Evolutionary conservation across 2,329 filamentous ascomycete genomes (phyloP).

Genomic region (Plenodomus biglobosus): DNA sequence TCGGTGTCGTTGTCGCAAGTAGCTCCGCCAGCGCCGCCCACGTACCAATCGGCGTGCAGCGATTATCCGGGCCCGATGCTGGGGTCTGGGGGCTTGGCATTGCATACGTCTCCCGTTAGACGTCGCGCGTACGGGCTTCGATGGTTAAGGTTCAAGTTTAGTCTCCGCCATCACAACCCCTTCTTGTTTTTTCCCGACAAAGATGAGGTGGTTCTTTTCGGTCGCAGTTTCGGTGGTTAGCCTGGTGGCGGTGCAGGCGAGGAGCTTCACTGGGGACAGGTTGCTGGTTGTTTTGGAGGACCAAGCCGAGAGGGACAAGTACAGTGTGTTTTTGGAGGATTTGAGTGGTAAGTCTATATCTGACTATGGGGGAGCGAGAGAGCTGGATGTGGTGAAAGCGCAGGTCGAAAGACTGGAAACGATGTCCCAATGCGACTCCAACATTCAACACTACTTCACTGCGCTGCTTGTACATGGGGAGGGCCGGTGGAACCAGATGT

Average conservation of each 20-base stretch:
- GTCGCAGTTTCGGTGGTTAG: conserved; percentile 66
- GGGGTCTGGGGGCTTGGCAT: conserved; percentile 31
- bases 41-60: conserved; percentile 19
- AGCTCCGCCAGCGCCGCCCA: not conserved
- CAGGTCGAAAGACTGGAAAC: no score
- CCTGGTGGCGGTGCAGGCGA: conserved; percentile 67
- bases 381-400: no score
- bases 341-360: conserved; percentile 60
- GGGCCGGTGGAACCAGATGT: not conserved
- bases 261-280: conserved; percentile 76
- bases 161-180: not conserved
- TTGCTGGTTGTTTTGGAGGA: conserved; percentile 87
- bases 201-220: conserved; percentile 76
- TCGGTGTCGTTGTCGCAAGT: not conserved
- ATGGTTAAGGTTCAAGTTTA: conserved; percentile 15
- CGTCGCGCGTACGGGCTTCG: conserved; percentile 1
- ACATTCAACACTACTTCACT: no score
- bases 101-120: conserved; percentile 45
- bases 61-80: conserved; percentile 28
- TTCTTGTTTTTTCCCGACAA: conserved; percentile 43
- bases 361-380: not conserved
- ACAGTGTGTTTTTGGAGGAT: conserved; percentile 78
- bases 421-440: no score
- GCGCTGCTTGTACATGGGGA: no score
- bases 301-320: conserved; percentile 74